These are phyloP conservation scores for Globisporangium echinulatum DNA, from an alignment of 352 stramenopile species.

Conservation along the genomic window DNA sequence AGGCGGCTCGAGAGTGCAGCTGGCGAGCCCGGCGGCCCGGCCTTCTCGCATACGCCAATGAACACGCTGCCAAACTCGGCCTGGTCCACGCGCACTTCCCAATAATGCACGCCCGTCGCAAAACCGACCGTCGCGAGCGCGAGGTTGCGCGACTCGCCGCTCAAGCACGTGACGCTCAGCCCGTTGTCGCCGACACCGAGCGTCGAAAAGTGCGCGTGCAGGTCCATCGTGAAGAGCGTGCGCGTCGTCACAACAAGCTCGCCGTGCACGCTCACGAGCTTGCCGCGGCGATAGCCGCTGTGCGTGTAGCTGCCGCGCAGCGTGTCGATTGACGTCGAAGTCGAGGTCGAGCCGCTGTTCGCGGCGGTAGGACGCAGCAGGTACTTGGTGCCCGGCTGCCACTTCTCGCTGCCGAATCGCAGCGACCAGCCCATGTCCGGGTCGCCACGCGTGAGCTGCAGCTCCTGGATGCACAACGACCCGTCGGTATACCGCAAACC, in stretches of 20 bases:
- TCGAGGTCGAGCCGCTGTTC: neutral
- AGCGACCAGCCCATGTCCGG: constrained; percentile 84
- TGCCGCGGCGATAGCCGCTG: constrained; percentile 41
- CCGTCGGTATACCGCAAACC: constrained; percentile 49
- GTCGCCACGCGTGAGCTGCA: constrained; percentile 75
- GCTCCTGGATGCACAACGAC: constrained; percentile 67
- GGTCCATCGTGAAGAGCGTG: constrained; percentile 83
- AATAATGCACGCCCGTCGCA: constrained; percentile 94
- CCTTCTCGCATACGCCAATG: constrained; percentile 93
- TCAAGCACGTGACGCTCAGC: constrained; percentile 75
- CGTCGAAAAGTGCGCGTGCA: constrained; percentile 72
- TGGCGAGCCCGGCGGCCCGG: constrained; percentile 68
- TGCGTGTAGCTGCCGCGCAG: constrained; percentile 58
- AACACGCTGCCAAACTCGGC: constrained; percentile 97
- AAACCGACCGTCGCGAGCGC: constrained; percentile 84
- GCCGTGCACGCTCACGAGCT: constrained; percentile 59
- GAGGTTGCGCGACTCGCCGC: constrained; percentile 81
- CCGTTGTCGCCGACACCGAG: constrained; percentile 72
- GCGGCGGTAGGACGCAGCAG: constrained; percentile 23
- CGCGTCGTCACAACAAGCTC: constrained; percentile 60
- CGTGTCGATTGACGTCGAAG: constrained; percentile 16
- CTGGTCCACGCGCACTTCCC: constrained; percentile 96
- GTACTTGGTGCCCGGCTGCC: constrained; percentile 86
- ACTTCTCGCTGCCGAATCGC: constrained; percentile 82
- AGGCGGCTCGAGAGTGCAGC: constrained; percentile 66